Evolutionary conservation across 2,329 filamentous ascomycete genomes (phyloP).

Genomic region (Fusarium pseudograminearum): DNA sequence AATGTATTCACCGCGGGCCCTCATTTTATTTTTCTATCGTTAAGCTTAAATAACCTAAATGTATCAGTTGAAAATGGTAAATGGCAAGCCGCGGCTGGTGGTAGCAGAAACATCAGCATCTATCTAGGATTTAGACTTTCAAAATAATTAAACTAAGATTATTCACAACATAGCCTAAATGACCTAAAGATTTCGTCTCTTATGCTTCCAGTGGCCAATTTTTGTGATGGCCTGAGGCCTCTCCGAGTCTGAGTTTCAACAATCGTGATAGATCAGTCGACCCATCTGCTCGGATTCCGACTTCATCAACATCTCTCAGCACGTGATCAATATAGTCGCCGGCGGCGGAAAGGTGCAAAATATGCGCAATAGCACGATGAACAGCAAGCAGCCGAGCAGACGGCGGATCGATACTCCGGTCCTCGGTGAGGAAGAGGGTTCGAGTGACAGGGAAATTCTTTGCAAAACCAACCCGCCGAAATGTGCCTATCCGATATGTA

Average conservation of each 20-base stretch:
- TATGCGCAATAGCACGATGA: constrained; percentile 14
- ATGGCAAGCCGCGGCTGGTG: too few relatives aligned
- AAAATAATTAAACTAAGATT: too few relatives aligned
- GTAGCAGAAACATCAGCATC: too few relatives aligned
- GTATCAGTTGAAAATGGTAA: too few relatives aligned
- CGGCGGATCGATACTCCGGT: background rate
- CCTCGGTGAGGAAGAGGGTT: background rate
- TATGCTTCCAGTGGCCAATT: too few relatives aligned
- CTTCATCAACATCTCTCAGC: constrained; percentile 2
- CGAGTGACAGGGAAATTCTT: background rate
- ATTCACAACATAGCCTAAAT: too few relatives aligned
- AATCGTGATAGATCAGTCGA: background rate
- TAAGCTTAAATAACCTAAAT: too few relatives aligned
- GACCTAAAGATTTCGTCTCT: too few relatives aligned
- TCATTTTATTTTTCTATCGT: too few relatives aligned
- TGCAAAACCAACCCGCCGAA: background rate
- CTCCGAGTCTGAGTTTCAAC: background rate
- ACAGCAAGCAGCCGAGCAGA: constrained; percentile 9
- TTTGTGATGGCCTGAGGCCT: too few relatives aligned
- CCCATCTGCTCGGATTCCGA: constrained; percentile 10
- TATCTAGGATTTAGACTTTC: too few relatives aligned
- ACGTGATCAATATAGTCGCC: constrained; percentile 20
- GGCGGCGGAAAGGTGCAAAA: constrained; percentile 15
- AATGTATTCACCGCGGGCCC: too few relatives aligned
- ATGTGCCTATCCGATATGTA: background rate